Evolutionary conservation across 768 basidiomycete genomes (phyloP), one percentile per base, ranked within the genome.

Genomic region (Gyrodon lividus): DNA sequence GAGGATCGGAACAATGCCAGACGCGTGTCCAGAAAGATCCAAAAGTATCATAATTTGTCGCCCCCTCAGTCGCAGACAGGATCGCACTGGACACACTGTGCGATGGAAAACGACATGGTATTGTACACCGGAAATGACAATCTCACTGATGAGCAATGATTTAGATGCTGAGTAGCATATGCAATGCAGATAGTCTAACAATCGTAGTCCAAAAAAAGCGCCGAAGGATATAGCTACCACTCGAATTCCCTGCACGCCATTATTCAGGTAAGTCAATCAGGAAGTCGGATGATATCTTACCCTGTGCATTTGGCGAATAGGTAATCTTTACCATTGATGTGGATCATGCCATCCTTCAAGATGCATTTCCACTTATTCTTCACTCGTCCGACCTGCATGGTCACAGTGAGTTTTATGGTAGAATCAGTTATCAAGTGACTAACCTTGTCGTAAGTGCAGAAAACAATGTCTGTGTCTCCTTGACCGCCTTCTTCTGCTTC

Each of bases 331-430:
- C 96, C 96, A 58, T 97, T 97, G 59, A 97, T 83, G 60, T 93
- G 91, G 56, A 98, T 90, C 86, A 98, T 92, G 3, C 97, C 97
- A 58, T 98, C 97, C 72, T 97, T 97, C 46, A 99, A 79, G 20
- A 92, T 85, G 54, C 94, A 95, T 77, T 98, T 99, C 97, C 97
- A 99, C 75, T 98, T 99, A 75, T 97, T 98, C 74, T 98, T 99
- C 22, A 98, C 96, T n/a, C 97, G 81, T 39, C 95, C 93, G 31
- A 98, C 96, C 95, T 98, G 59, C 17, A 37, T 38, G 5, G 20
- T 34, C 12, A 34, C 23, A 16, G 44, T 54, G 16, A 57, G 50
- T 43, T 28, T 33, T 17, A 22, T 2, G 2, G 38, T 10, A 44
- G 28, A 46, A 39, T 30, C 55, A n/a, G 50, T 24, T 10, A 46